A percentile compares a stretch with the other conserved stretches of the same genome.
These are phyloP conservation scores for Tolypocladium tropicale DNA, from an alignment of 2,329 filamentous ascomycete species.

Conservation along the genomic window DNA sequence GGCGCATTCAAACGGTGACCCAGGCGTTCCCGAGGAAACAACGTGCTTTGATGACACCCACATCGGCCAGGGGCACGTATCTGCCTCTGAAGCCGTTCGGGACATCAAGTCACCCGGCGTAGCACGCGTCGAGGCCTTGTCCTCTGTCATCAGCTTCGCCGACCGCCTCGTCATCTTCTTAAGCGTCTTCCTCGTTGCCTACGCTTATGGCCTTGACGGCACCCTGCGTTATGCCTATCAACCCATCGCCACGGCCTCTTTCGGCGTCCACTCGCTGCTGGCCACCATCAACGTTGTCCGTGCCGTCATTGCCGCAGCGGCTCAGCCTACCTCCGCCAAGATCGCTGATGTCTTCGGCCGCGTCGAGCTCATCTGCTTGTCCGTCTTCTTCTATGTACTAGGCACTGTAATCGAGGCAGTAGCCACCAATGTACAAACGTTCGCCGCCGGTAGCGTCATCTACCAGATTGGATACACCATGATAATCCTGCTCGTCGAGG, in stretches of 20 bases:
- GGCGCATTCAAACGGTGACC: background rate
- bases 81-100: conserved; percentile 14
- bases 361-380: conserved; percentile 45
- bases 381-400: conserved; percentile 44
- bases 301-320: conserved; percentile 48
- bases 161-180: conserved; percentile 50
- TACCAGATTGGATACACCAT: conserved; percentile 51
- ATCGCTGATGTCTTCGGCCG: conserved; percentile 54
- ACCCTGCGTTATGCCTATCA: conserved; percentile 46
- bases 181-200: conserved; percentile 52
- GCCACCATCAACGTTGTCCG: conserved; percentile 48
- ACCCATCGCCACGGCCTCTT: conserved; percentile 41
- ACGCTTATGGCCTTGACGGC: conserved; percentile 52
- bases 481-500: conserved; percentile 47
- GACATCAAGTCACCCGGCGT: conserved; percentile 41
- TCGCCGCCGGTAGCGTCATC: conserved; percentile 42
- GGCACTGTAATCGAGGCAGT: conserved; percentile 44
- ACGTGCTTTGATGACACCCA: conserved; percentile 1
- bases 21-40: conserved; percentile 1
- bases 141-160: conserved; percentile 35
- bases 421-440: conserved; percentile 34
- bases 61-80: background rate
- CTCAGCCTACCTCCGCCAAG: conserved; percentile 46
- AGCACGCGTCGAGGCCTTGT: conserved; percentile 46
- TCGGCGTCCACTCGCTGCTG: conserved; percentile 41